phyloP scores from a whole-genome alignment of 2,329 filamentous ascomycete genomes.

The Onygena corvina region DNA sequence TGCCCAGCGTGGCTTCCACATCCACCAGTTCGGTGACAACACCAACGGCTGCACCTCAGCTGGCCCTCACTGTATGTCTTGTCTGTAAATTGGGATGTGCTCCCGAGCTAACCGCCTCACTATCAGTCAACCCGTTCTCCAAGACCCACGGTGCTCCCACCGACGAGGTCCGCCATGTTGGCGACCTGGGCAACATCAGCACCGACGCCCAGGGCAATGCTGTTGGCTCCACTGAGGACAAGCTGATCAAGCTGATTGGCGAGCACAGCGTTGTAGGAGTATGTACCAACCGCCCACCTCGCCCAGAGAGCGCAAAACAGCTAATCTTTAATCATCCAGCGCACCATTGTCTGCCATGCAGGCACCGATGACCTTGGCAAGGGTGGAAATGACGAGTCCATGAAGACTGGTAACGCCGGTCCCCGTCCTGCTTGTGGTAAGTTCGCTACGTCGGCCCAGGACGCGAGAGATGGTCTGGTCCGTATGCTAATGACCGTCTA shows the following conservation, averaged over 20 bases:
- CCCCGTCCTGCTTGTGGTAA: constrained; percentile 84
- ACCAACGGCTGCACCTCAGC: constrained; percentile 99
- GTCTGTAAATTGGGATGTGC: not conserved
- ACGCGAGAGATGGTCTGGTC: not conserved
- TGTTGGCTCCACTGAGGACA: constrained; percentile 68
- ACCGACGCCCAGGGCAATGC: constrained; percentile 87
- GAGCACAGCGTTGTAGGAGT: constrained; percentile 89
- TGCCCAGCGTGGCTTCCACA: constrained; percentile 94
- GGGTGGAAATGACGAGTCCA: constrained; percentile 83
- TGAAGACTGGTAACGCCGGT: constrained; percentile 97
- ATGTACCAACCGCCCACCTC: constrained; percentile 27
- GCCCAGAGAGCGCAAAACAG: not conserved
- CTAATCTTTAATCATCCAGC: constrained; percentile 39
- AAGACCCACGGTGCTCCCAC: constrained; percentile 83
- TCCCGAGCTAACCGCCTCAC: not conserved
- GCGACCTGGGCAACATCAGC: constrained; percentile 94
- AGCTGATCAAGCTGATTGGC: constrained; percentile 87
- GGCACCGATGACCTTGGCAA: constrained; percentile 96
- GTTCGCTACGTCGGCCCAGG: too few species aligned
- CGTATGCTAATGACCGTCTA: not conserved
- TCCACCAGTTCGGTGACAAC: constrained; percentile 99
- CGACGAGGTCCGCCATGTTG: constrained; percentile 82
- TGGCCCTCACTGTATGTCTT: constrained; percentile 79
- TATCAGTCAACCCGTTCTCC: constrained; percentile 86
- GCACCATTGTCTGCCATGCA: constrained; percentile 85